Evolutionary conservation across 108 stramenopile genomes (phyloP), one percentile per base, ranked within the genome.

Genomic region (Cyclotella sp.): DNA sequence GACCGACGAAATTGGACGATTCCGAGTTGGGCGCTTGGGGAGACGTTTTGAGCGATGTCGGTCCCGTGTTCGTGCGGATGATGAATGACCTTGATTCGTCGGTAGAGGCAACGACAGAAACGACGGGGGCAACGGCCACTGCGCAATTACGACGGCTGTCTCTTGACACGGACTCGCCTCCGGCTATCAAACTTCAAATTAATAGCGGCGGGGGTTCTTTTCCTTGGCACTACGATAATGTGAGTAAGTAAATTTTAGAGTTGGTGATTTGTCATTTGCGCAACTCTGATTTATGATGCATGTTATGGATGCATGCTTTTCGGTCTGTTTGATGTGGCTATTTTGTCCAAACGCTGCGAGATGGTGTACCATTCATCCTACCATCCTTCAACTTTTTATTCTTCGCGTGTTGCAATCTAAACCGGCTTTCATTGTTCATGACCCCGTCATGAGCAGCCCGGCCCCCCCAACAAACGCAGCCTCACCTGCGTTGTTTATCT

Each of bases 401-500:
- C 3, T 19, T 51, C 16, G 8, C 8, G 49, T 51, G 16, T 51
- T 19, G 8, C 19, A 19, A 51, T 51, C 49, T 16, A 3, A 19
- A 3, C 3, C 8, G 8, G 16, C 49, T 19, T 19, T 51, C 49
- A 8, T 16, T 19, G 16, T 3, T 19, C 19, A 3, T 19, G 13
- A 58, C 13, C 16, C 9, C 9, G 13, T 58, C 9, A 24, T 4
- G 13, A 58, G 12, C 24, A 62, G 61, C 77, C 77, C 7, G 77
- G 77, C 13, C 77, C 70, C 22, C 77, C 77, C 16, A 78, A 78
- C 40, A 45, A 75, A 75, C 73, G 83, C 15, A 59, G 57, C 27
- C 63, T 84, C n/a, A 84, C 83, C 0, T 84, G 84, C 49, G 61
- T 85, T 43, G 69, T 85, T 5, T 81, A 85, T 45, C 66, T 85